Percentiles rank a stretch among this genome's conserved stretches.
phyloP scores from a whole-genome alignment of 495 filamentous ascomycete genomes.

The Podospora sp. region DNA sequence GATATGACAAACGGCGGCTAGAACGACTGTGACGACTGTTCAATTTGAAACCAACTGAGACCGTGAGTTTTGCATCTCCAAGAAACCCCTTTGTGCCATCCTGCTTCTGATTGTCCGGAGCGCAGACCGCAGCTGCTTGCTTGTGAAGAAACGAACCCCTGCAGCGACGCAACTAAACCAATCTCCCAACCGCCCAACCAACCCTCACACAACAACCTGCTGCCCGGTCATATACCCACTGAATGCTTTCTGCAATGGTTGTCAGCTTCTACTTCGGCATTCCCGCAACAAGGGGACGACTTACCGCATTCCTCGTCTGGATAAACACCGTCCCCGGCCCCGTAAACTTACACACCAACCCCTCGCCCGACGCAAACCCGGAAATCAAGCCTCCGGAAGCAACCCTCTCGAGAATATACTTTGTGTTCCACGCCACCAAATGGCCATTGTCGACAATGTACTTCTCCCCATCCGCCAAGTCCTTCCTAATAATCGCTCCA shows the following conservation, averaged over 20 bases:
- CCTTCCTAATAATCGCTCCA: slow-evolving; percentile 93
- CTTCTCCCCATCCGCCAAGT: slow-evolving; percentile 77
- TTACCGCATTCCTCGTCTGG: slow-evolving; percentile 84
- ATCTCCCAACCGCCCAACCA: not conserved
- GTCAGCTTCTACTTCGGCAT: slow-evolving; percentile 18
- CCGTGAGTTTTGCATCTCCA: too few relatives aligned
- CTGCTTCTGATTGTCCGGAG: too few relatives aligned
- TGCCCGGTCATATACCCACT: slow-evolving; percentile 51
- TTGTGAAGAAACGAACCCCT: not conserved
- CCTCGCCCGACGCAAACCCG: slow-evolving; percentile 75
- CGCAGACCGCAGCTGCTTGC: not conserved
- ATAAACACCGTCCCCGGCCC: slow-evolving; percentile 93
- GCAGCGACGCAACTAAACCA: not conserved
- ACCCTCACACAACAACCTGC: slow-evolving; percentile 23
- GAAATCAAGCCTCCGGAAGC: slow-evolving; percentile 88
- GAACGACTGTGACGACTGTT: too few relatives aligned
- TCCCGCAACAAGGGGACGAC: slow-evolving; percentile 25
- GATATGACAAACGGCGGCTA: too few relatives aligned
- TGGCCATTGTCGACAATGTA: slow-evolving; percentile 97
- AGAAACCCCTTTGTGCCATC: too few relatives aligned
- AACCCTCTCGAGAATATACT: slow-evolving; percentile 86
- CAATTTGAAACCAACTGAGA: too few relatives aligned
- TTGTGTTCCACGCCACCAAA: slow-evolving; percentile 95
- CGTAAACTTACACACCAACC: slow-evolving; percentile 88
- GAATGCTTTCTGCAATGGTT: slow-evolving; percentile 42